phyloP scores from a whole-genome alignment of 139 green algal genomes.

The Chlorella ohadii region DNA sequence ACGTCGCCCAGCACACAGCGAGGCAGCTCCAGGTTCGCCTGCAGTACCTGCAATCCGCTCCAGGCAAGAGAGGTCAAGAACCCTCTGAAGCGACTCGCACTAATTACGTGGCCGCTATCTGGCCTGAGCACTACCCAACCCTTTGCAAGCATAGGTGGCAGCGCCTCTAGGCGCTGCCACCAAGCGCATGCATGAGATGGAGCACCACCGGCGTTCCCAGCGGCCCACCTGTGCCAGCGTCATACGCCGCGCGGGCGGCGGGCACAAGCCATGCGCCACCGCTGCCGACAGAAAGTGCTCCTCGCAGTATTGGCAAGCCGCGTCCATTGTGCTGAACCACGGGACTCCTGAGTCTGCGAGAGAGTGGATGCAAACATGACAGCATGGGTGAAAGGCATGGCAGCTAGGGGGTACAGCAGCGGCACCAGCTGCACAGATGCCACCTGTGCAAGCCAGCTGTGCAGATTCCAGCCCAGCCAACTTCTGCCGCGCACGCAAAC shows the following conservation, averaged over 20 bases:
- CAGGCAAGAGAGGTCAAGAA: too few relatives aligned
- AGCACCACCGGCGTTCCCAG: too few relatives aligned
- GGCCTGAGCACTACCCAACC: not conserved
- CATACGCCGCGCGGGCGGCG: constrained; percentile 19
- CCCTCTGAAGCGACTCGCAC: too few relatives aligned
- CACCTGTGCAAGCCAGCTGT: too few relatives aligned
- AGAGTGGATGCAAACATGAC: not conserved
- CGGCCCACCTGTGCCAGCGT: constrained; percentile 43
- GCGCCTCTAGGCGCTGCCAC: too few relatives aligned
- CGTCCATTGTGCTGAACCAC: constrained; percentile 61
- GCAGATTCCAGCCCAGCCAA: too few relatives aligned
- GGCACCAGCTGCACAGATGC: too few relatives aligned
- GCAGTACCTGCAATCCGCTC: constrained; percentile 22
- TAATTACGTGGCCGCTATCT: too few relatives aligned
- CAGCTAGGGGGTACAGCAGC: too few relatives aligned
- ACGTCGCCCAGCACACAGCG: not conserved
- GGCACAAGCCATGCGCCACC: constrained; percentile 41
- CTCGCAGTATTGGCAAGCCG: constrained; percentile 61
- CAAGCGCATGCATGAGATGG: too few relatives aligned
- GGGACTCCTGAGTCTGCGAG: constrained; percentile 21
- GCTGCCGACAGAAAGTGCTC: constrained; percentile 57
- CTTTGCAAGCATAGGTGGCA: too few relatives aligned
- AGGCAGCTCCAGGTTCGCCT: constrained; percentile 38
- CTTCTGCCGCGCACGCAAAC: too few relatives aligned
- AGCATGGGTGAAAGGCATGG: not conserved